Conservation (phyloP, 1,284 basidiomycete genomes). For the Sporisorium exsertum region DNA sequence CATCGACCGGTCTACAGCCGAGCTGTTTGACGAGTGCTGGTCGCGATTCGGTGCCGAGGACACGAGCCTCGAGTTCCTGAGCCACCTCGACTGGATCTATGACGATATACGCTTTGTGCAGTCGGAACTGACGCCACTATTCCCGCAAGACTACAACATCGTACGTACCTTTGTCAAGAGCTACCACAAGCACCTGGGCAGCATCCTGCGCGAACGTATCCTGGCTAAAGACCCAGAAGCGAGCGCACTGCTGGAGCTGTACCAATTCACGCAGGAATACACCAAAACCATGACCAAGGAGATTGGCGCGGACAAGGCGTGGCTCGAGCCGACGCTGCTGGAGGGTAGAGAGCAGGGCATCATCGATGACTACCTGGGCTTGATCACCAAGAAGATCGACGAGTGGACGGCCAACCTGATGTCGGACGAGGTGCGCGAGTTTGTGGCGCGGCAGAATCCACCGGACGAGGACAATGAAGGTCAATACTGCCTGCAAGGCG, state of each 20-base stretch:
- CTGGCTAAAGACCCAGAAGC: constrained; percentile 82
- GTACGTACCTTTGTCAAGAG: constrained; percentile 85
- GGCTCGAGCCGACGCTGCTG: constrained; percentile 76
- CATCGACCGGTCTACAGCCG: constrained; percentile 82
- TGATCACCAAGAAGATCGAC: constrained; percentile 94
- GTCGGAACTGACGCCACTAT: constrained; percentile 86
- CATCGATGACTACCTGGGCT: constrained; percentile 93
- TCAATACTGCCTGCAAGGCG: constrained; percentile 89
- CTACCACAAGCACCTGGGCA: constrained; percentile 91
- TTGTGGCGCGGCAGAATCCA: constrained; percentile 82
- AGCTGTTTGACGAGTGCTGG: constrained; percentile 80
- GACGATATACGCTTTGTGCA: constrained; percentile 92
- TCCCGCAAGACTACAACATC: constrained; percentile 92
- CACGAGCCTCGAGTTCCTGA: constrained; percentile 81
- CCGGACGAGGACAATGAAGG: constrained; percentile 91
- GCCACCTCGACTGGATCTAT: constrained; percentile 88
- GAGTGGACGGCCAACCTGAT: constrained; percentile 96
- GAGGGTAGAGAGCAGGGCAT: constrained; percentile 92
- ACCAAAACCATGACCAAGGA: constrained; percentile 90
- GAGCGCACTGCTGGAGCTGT: constrained; percentile 83
- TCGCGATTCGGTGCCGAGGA: constrained; percentile 73
- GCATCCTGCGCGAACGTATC: constrained; percentile 79
- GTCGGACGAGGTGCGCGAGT: constrained; percentile 88
- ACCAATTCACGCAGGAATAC: constrained; percentile 95
- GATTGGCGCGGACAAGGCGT: constrained; percentile 78